Evolutionary conservation across 129 eudicot genomes (phyloP).

Genomic region (Rutidosis leptorrhynchoides): DNA sequence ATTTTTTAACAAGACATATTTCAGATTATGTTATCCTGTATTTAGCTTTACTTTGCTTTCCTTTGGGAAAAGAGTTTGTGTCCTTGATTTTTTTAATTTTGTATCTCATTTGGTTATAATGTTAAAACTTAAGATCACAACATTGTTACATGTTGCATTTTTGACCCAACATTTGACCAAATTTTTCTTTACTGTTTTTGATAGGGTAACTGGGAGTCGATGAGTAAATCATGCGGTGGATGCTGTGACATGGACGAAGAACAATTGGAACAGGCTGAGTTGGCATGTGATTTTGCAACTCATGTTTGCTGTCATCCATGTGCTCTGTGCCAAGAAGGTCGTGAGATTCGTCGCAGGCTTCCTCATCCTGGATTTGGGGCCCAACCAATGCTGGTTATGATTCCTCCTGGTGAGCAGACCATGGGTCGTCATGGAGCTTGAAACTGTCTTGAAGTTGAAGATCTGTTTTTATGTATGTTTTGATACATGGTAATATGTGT

Average conservation of each 20-base stretch:
- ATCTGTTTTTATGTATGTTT: slow-evolving; percentile 13
- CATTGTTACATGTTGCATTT: too few species aligned
- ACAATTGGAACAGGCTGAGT: slow-evolving; percentile 73
- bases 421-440: slow-evolving; percentile 63
- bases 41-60: not conserved
- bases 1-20: too few species aligned
- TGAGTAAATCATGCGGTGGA: slow-evolving; percentile 64
- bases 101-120: too few species aligned
- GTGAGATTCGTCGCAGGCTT: slow-evolving; percentile 87
- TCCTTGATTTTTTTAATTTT: too few species aligned
- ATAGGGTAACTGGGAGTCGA: slow-evolving; percentile 95
- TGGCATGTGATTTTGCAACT: slow-evolving; percentile 78
- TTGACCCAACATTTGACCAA: too few species aligned
- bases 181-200: too few species aligned
- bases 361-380: slow-evolving; percentile 83
- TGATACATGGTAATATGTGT: slow-evolving; percentile 22
- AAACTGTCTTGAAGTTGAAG: slow-evolving; percentile 1
- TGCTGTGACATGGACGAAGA: slow-evolving; percentile 67
- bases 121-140: too few species aligned
- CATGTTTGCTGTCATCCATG: slow-evolving; percentile 89
- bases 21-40: not conserved
- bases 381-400: slow-evolving; percentile 62
- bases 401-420: slow-evolving; percentile 75
- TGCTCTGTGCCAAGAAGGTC: slow-evolving; percentile 97
- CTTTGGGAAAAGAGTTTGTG: too few species aligned